phyloP scores from a whole-genome alignment of 1,139 yeast genomes.

The Kurtzmaniella quercitrusa region DNA sequence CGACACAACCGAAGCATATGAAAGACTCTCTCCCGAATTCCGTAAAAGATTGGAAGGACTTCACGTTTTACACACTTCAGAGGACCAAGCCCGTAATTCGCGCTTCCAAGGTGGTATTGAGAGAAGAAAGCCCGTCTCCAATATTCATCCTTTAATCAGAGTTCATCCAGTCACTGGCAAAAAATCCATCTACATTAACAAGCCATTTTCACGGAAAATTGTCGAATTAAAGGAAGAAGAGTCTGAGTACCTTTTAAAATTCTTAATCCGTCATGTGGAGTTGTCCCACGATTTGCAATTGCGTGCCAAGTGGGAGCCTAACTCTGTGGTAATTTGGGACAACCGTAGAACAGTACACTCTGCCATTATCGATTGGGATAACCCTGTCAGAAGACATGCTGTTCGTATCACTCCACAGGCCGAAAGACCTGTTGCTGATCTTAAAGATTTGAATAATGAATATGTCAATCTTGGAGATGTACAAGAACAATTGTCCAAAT shows the following conservation, averaged over 20 bases:
- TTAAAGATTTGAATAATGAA: slow-evolving; percentile 30
- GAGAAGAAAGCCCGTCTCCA: slow-evolving; percentile 40
- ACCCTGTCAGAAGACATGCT: slow-evolving; percentile 41
- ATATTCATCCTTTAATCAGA: slow-evolving; percentile 54
- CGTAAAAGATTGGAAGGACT: slow-evolving; percentile 52
- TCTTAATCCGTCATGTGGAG: slow-evolving; percentile 46
- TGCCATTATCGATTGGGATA: slow-evolving; percentile 42
- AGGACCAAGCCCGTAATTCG: slow-evolving; percentile 58
- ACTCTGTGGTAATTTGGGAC: slow-evolving; percentile 52
- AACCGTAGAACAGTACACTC: slow-evolving; percentile 42
- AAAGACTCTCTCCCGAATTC: slow-evolving; percentile 60
- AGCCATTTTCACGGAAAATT: slow-evolving; percentile 51
- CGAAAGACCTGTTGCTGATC: slow-evolving; percentile 40
- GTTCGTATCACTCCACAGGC: slow-evolving; percentile 45
- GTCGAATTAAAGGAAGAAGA: slow-evolving; percentile 57
- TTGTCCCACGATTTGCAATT: slow-evolving; percentile 50
- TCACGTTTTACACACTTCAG: slow-evolving; percentile 64
- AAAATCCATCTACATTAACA: slow-evolving; percentile 50
- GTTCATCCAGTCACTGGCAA: slow-evolving; percentile 54
- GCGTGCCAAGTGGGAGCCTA: slow-evolving; percentile 57
- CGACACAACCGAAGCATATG: slow-evolving; percentile 63
- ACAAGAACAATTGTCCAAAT: slow-evolving; percentile 27
- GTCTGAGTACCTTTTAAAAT: slow-evolving; percentile 45
- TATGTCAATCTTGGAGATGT: slow-evolving; percentile 38
- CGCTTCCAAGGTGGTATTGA: slow-evolving; percentile 37